Evolutionary conservation across 345 rosid species (phyloP), one percentile per base, ranked within the genome.

Genomic region (Zanthoxylum bungeanum): DNA sequence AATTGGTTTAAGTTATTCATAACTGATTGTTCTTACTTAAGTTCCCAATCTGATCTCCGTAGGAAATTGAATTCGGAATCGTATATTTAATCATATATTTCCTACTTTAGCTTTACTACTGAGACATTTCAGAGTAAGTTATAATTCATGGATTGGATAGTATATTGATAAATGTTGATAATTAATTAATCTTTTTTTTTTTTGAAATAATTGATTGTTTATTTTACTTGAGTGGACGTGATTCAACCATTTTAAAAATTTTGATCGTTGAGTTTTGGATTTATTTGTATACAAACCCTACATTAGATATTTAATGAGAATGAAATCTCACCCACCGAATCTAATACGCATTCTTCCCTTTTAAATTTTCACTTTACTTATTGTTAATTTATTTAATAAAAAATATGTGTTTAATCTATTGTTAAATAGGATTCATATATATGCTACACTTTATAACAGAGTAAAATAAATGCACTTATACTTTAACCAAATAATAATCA

Each of bases 251-350:
- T 31, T 50, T 36, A 22, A 44, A 25, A 28, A 17, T 47, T 21
- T 51, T 19, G 75, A 51, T 52, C 33, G 53, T 51, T 7, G 60
- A 27, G 40, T 40, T 28, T 72, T 72, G 75, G 75, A 64, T 40
- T 64, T 55, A 19, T 28, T 0, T 36, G 61, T 1, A 6, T 31
- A 37, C 22, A 40, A 47, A 60, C 16, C 7, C 5, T 6, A 57
- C 10, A 11, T 61, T 61, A 0, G 4, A n/a, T 21, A 37, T 37
- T 22, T 16, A 10, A 37, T 11, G 66, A 61, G 49, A 76, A 60
- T 39, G 79, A 76, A 65, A 60, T 66, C 72, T 34, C 76, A 71
- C 71, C 73, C 33, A 71, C 79, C 76, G 5, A 28, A 76, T 71
- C 76, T 42, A 57, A 42, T 14, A 4, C 17, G 27, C 8, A 37